Base-by-base conservation (phyloP, 1,284 basidiomycete genomes). In the Irpex rosettiformis region DNA sequence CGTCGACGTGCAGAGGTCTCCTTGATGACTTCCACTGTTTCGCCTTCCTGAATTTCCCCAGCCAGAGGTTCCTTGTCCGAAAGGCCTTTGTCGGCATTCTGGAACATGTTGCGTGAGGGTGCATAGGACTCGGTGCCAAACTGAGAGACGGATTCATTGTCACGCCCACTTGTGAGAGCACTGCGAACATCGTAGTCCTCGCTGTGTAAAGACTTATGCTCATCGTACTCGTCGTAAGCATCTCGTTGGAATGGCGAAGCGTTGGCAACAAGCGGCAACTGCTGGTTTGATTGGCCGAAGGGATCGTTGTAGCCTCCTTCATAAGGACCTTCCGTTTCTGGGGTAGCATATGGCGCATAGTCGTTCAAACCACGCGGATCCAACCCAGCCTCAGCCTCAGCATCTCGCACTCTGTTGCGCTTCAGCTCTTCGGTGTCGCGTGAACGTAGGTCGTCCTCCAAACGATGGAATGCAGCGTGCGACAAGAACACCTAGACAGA, bases 41-140 rank as follows among this genome's bases (percentile, higher is more conserved):
- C 94, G 52, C 87, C 86, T 61, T 93, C 91, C 67, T 88, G 82
- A 13, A 90, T 84, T 65, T 92, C 92, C 1, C 89, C 88, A 3
- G 90, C 84, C 1, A 94, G 75, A 4, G 86, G 82, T 64, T 93
- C 92, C 73, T 94, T 94, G 63, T 93, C 88, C 30, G 82, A 76
- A 28, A 88, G 70, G 64, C 85, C 83, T 69, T 86, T 88, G 65
- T 91, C 88, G 5, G 86, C 79, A 61, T 85, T 87, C 61, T 89
- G 86, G 80, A 98, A 98, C 93, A 98, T 96, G 67, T 97, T 96
- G 21, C 93, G 80, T 0, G 93, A 95, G 0, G 94, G 95, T 0
- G 94, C 94, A 67, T 98, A 98, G 0, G 89, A 90, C 67, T 95
- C 94, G 1, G 91, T 92, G 4, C 91, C 93, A 59, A 91, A 85